These are phyloP conservation scores for Coprinopsis marcescibilis DNA, from an alignment of 768 basidiomycete genomes.

Conservation along the genomic window DNA sequence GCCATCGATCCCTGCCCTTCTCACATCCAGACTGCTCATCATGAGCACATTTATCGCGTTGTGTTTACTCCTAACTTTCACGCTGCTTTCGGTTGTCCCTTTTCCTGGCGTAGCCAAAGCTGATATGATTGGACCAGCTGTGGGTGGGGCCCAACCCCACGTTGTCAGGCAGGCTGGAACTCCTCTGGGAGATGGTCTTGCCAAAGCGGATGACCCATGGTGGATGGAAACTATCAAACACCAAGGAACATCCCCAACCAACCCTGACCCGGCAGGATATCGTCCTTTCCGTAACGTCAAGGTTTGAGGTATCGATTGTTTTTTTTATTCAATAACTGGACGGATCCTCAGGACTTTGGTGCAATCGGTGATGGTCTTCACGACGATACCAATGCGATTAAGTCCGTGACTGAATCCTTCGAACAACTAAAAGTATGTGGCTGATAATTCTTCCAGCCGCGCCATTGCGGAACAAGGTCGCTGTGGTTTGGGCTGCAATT, in stretches of 20 bases:
- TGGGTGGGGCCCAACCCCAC: too few species aligned
- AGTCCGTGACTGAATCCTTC: conserved; percentile 34
- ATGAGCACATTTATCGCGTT: too few species aligned
- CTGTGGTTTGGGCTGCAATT: conserved; percentile 58
- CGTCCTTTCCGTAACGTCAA: conserved; percentile 76
- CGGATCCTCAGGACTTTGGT: conserved; percentile 29
- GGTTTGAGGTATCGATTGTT: conserved; percentile 15
- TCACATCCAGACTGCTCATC: too few species aligned
- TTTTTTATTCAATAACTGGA: neutral
- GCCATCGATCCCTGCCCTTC: too few species aligned
- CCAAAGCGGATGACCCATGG: conserved; percentile 50
- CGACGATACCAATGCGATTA: conserved; percentile 75
- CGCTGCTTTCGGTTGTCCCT: too few species aligned
- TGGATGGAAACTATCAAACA: conserved; percentile 72
- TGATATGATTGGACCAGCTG: too few species aligned
- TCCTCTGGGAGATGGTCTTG: conserved; percentile 34
- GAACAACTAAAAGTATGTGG: neutral
- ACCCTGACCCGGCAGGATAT: conserved; percentile 48
- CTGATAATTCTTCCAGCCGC: conserved; percentile 30
- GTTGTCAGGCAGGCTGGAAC: too few species aligned
- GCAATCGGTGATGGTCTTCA: conserved; percentile 54
- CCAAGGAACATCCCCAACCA: conserved; percentile 65
- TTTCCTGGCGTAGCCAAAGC: too few species aligned
- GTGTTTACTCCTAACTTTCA: too few species aligned
- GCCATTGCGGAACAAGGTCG: conserved; percentile 63